Conservation (phyloP, 768 basidiomycete species). For the Chalciporus piperatus region DNA sequence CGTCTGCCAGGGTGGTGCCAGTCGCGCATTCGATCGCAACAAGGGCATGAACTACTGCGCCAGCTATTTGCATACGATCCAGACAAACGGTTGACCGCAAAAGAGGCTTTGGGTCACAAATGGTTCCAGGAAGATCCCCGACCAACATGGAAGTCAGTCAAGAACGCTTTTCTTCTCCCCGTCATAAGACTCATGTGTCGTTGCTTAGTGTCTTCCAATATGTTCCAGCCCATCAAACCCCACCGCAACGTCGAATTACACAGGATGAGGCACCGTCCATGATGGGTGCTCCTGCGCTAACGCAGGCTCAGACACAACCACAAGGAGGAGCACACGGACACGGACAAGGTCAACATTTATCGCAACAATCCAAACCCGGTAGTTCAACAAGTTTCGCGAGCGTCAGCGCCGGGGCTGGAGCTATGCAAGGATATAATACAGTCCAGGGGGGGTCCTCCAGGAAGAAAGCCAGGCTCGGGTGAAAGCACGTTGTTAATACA, state of each 20-base stretch:
- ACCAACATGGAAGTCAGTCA: constrained; percentile 78
- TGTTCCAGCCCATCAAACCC: constrained; percentile 61
- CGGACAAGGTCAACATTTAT: constrained; percentile 42
- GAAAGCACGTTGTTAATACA: background rate
- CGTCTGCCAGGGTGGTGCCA: constrained; percentile 76
- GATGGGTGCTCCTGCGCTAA: constrained; percentile 61
- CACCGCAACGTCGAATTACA: constrained; percentile 85
- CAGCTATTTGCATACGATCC: constrained; percentile 91
- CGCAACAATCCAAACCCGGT: constrained; percentile 47
- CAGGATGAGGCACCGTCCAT: constrained; percentile 90
- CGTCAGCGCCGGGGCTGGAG: constrained; percentile 51
- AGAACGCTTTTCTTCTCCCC: background rate
- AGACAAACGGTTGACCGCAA: constrained; percentile 77
- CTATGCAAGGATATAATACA: constrained; percentile 28
- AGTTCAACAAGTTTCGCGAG: constrained; percentile 66
- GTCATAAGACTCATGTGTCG: constrained; percentile 5
- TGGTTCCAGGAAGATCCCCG: constrained; percentile 94
- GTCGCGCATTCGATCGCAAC: constrained; percentile 52
- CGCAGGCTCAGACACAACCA: constrained; percentile 40
- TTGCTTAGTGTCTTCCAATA: constrained; percentile 67
- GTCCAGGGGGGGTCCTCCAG: constrained; percentile 40
- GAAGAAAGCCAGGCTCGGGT: constrained; percentile 62
- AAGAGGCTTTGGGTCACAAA: constrained; percentile 74
- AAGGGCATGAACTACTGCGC: constrained; percentile 81
- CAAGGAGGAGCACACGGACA: constrained; percentile 46